Conservation (phyloP, 768 basidiomycete genomes). For the Gautieria morchelliformis region DNA sequence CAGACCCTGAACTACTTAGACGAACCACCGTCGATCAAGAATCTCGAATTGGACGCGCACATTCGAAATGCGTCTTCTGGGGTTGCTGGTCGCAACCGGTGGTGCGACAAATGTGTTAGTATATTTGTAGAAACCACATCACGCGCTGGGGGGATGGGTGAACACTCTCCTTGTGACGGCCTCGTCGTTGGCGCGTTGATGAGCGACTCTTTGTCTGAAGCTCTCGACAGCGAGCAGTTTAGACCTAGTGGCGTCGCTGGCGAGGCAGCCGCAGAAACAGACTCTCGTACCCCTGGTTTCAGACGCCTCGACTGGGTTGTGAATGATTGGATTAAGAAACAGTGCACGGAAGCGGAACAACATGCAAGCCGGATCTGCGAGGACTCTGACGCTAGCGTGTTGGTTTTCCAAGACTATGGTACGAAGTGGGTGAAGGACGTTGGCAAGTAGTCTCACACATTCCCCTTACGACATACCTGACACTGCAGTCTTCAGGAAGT, state of each 20-base stretch:
- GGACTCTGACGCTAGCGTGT: conserved; percentile 75
- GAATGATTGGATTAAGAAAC: conserved; percentile 46
- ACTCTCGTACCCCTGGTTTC: conserved; percentile 31
- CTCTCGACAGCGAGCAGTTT: conserved; percentile 45
- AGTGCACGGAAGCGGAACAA: conserved; percentile 47
- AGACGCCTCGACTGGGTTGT: conserved; percentile 65
- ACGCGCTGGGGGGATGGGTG: conserved; percentile 79
- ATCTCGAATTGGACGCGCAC: conserved; percentile 53
- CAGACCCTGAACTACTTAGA: conserved; percentile 24
- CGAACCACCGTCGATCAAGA: conserved; percentile 27
- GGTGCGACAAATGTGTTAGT: conserved; percentile 82
- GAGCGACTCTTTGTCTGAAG: conserved; percentile 70
- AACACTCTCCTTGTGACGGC: conserved; percentile 87
- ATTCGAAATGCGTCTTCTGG: conserved; percentile 64
- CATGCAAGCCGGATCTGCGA: conserved; percentile 51
- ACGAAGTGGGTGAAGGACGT: conserved; percentile 75
- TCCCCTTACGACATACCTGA: neutral
- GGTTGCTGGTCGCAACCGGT: conserved; percentile 64
- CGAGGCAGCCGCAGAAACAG: conserved; percentile 5
- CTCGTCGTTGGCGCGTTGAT: conserved; percentile 80
- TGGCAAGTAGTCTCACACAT: conserved; percentile 35
- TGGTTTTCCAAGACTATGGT: conserved; percentile 79
- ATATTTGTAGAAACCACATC: conserved; percentile 79
- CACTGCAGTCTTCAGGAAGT: conserved; percentile 27
- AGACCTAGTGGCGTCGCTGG: conserved; percentile 3